Evolutionary conservation across 805 yeast genomes (phyloP).

Genomic region (Kuraishia piskuri): DNA sequence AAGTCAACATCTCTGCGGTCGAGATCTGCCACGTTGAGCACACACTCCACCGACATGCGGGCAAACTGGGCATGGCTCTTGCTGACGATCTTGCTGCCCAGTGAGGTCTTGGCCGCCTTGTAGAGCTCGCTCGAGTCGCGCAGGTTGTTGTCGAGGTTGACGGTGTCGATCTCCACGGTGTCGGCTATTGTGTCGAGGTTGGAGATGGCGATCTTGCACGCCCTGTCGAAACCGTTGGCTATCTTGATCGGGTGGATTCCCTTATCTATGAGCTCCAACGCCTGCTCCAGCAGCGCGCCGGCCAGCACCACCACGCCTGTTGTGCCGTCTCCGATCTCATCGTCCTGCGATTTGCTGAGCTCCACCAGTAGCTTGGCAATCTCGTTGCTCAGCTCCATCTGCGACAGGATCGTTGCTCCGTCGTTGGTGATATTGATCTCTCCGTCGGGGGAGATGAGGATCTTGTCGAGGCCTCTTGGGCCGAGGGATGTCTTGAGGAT

Average conservation of each 20-base stretch:
- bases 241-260: slow-evolving; percentile 96
- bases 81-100: slow-evolving; percentile 93
- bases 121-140: slow-evolving; percentile 48
- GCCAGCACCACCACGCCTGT: slow-evolving; percentile 98
- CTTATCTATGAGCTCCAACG: slow-evolving; percentile 86
- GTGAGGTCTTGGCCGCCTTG: slow-evolving; percentile 88
- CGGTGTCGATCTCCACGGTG: slow-evolving; percentile 41
- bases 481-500: slow-evolving; percentile 91
- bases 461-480: slow-evolving; percentile 97
- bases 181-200: slow-evolving; percentile 74
- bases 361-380: slow-evolving; percentile 94
- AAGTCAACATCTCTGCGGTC: slow-evolving; percentile 94
- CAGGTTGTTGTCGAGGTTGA: slow-evolving; percentile 23
- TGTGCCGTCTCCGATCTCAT: slow-evolving; percentile 98
- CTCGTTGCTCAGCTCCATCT: slow-evolving; percentile 93
- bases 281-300: slow-evolving; percentile 89
- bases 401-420: slow-evolving; percentile 94
- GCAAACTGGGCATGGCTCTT: slow-evolving; percentile 93
- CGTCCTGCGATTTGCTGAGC: slow-evolving; percentile 90
- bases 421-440: slow-evolving; percentile 97
- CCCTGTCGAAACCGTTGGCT: slow-evolving; percentile 96
- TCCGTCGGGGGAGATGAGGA: slow-evolving; percentile 91
- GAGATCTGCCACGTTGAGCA: slow-evolving; percentile 83
- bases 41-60: slow-evolving; percentile 95
- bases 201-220: slow-evolving; percentile 81